Conservation (phyloP, 495 filamentous ascomycete genomes). For the Cercophora samala region DNA sequence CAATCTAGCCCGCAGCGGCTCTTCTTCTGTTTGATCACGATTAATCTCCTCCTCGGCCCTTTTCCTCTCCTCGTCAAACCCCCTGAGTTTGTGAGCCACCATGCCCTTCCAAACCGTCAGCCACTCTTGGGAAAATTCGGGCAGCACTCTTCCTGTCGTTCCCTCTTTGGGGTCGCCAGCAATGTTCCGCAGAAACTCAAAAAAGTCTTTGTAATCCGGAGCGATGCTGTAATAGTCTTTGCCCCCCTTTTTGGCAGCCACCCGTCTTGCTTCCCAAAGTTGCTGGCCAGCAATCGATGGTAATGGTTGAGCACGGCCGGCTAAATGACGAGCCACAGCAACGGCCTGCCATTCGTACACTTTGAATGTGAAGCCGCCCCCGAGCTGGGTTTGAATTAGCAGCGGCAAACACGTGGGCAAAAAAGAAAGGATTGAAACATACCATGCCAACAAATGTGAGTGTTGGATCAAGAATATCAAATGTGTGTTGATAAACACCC, state of each 20-base stretch:
- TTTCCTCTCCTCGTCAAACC: conserved; percentile 31
- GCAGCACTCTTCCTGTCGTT: conserved; percentile 37
- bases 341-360: conserved; percentile 63
- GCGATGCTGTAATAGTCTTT: conserved; percentile 39
- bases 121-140: conserved; percentile 40
- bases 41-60: conserved; percentile 25
- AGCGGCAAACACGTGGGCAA: conserved; percentile 9
- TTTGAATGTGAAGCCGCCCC: conserved; percentile 56
- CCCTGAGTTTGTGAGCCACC: conserved; percentile 28
- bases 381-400: conserved; percentile 47
- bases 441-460: conserved; percentile 41
- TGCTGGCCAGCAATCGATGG: conserved; percentile 34
- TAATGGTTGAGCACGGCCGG: conserved; percentile 42
- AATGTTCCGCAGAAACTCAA: conserved; percentile 32
- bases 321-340: conserved; percentile 52
- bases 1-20: background rate
- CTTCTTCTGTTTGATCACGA: background rate
- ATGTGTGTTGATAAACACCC: conserved; percentile 57
- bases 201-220: conserved; percentile 33
- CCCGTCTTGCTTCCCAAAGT: conserved; percentile 40
- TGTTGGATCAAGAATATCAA: conserved; percentile 47
- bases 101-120: conserved; percentile 38
- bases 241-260: conserved; percentile 30
- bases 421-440: conserved; percentile 19
- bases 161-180: conserved; percentile 35